These are phyloP conservation scores for Eutrema yunnanense DNA, from an alignment of 345 rosid species.

Conservation along the genomic window DNA sequence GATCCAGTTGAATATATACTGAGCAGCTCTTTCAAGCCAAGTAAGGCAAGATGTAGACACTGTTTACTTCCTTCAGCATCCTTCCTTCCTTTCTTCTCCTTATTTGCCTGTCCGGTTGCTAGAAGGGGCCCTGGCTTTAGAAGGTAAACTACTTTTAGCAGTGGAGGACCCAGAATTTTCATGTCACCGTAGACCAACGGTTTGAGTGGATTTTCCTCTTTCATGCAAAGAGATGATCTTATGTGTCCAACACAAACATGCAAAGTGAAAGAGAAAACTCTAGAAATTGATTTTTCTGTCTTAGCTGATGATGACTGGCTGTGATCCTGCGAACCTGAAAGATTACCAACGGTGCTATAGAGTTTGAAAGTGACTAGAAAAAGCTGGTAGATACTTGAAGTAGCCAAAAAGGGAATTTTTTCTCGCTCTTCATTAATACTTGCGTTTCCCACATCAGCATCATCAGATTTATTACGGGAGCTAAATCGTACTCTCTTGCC, in stretches of 20 bases:
- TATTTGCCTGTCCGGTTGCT: conserved; percentile 32
- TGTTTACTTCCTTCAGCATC: conserved; percentile 49
- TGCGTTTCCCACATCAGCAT: conserved; percentile 29
- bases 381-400: conserved; percentile 64
- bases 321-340: conserved; percentile 43
- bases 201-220: conserved; percentile 52
- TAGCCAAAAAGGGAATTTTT: conserved; percentile 48
- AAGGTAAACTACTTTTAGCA: conserved; percentile 57
- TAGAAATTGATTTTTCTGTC: conserved; percentile 34
- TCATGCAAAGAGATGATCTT: conserved; percentile 38
- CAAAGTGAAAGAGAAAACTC: conserved; percentile 46
- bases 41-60: conserved; percentile 48
- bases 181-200: conserved; percentile 55
- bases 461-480: conserved; percentile 25
- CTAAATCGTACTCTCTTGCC: conserved; percentile 41
- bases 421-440: conserved; percentile 38
- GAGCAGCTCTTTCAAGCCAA: conserved; percentile 65
- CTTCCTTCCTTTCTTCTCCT: conserved; percentile 32
- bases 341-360: conserved; percentile 16
- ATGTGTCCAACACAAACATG: conserved; percentile 48
- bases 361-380: conserved; percentile 36
- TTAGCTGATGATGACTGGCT: conserved; percentile 43
- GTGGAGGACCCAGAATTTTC: conserved; percentile 49
- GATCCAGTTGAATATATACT: conserved; percentile 37
- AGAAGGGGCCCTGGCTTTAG: conserved; percentile 36